Percentiles rank a stretch among this genome's conserved stretches.
These are phyloP conservation scores for Diaporthe amygdali DNA, from an alignment of 2,329 filamentous ascomycete species.

Conservation along the genomic window DNA sequence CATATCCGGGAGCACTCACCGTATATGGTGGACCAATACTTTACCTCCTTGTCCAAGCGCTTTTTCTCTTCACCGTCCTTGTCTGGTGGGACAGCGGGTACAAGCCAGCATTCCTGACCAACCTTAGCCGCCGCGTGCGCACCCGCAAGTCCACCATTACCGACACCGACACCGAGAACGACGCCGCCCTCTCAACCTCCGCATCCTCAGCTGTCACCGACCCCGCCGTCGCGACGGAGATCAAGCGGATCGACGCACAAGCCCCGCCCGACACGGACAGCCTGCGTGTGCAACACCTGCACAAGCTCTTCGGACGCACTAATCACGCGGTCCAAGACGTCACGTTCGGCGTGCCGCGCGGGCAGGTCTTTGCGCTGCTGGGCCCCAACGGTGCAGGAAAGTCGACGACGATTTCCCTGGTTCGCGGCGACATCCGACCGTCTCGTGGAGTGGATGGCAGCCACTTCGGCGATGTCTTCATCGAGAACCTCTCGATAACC, in stretches of 20 bases:
- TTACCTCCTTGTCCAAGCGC: constrained; percentile 77
- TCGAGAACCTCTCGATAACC: constrained; percentile 80
- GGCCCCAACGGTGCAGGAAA: constrained; percentile 94
- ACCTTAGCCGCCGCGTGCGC: constrained; percentile 44
- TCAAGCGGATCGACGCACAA: constrained; percentile 63
- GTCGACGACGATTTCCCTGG: constrained; percentile 85
- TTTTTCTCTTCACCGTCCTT: constrained; percentile 73
- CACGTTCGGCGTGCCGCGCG: constrained; percentile 78
- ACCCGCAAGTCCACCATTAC: constrained; percentile 29
- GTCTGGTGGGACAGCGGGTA: constrained; percentile 83
- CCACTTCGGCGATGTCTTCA: constrained; percentile 71
- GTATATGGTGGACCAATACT: constrained; percentile 85
- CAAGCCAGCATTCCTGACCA: constrained; percentile 57
- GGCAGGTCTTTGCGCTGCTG: constrained; percentile 86
- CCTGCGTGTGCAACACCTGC: constrained; percentile 79
- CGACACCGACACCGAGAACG: constrained; percentile 16
- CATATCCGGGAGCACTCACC: constrained; percentile 72
- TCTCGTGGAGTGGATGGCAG: constrained; percentile 46
- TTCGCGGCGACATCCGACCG: constrained; percentile 86
- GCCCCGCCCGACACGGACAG: constrained; percentile 59
- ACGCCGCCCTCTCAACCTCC: constrained; percentile 6
- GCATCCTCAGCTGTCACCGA: constrained; percentile 41
- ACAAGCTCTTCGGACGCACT: constrained; percentile 71
- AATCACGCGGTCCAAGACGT: constrained; percentile 75
- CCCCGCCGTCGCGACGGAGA: constrained; percentile 69